Evolutionary conservation across 2,329 filamentous ascomycete genomes (phyloP).

Genomic region (Fusarium brachygibbosum): DNA sequence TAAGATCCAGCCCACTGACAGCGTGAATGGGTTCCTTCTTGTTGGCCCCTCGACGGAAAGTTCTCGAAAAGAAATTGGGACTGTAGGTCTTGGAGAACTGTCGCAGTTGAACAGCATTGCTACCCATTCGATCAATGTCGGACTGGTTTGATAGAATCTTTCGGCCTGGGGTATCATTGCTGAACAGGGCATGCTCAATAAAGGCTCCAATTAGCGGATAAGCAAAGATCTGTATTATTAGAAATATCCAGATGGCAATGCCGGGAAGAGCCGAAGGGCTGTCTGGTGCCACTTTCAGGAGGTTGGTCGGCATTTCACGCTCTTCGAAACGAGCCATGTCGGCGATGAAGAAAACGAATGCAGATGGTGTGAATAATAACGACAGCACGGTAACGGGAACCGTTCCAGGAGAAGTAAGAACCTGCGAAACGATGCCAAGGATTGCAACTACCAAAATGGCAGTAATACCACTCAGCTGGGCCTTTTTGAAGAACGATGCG

Average conservation of each 20-base stretch:
- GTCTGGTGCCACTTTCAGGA: constrained; percentile 72
- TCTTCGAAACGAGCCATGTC: constrained; percentile 83
- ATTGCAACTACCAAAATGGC: constrained; percentile 79
- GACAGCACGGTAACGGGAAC: constrained; percentile 77
- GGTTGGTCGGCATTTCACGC: constrained; percentile 69
- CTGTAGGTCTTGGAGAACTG: constrained; percentile 83
- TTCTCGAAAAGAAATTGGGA: constrained; percentile 71
- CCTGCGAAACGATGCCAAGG: constrained; percentile 85
- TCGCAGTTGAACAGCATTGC: constrained; percentile 76
- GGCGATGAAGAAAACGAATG: constrained; percentile 85
- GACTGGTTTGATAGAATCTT: constrained; percentile 60
- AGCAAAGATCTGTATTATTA: constrained; percentile 80
- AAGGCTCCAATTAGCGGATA: constrained; percentile 82
- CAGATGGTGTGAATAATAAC: constrained; percentile 87
- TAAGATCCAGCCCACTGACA: constrained; percentile 79
- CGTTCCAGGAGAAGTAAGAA: constrained; percentile 72
- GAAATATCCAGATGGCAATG: constrained; percentile 82
- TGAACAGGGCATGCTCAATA: constrained; percentile 81
- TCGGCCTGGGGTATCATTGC: constrained; percentile 75
- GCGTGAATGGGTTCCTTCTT: constrained; percentile 77
- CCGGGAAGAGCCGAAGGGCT: constrained; percentile 79
- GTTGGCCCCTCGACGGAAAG: constrained; percentile 60
- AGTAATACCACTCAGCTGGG: constrained; percentile 88
- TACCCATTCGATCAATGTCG: constrained; percentile 46
- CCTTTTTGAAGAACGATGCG: constrained; percentile 85